Evolutionary conservation across 352 stramenopile genomes (phyloP).

Genomic region (Phytopythium vexans): DNA sequence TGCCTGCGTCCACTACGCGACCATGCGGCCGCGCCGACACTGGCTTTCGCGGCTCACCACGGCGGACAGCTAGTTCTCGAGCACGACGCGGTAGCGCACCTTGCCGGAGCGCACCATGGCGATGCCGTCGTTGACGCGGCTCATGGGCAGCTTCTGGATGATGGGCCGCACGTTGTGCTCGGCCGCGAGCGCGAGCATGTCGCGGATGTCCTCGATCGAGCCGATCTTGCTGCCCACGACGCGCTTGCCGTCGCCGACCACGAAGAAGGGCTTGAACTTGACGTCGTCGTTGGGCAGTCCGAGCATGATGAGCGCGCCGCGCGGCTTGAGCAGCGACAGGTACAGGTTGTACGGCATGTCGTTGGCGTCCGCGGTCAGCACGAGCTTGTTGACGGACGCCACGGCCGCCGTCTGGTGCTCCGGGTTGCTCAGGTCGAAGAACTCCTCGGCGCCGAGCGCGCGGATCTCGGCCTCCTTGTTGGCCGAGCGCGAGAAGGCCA

Average conservation of each 20-base stretch:
- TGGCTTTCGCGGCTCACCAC: not conserved
- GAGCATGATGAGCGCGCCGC: constrained; percentile 65
- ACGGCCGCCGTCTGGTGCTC: constrained; percentile 29
- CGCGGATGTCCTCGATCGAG: constrained; percentile 73
- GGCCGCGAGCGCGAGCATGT: constrained; percentile 83
- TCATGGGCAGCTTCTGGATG: constrained; percentile 43
- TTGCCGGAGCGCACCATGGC: constrained; percentile 31
- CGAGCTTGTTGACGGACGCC: constrained; percentile 58
- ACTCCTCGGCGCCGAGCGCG: constrained; percentile 41
- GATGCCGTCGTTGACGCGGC: constrained; percentile 37
- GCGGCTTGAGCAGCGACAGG: constrained; percentile 43
- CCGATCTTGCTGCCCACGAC: constrained; percentile 82
- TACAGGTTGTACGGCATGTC: constrained; percentile 52
- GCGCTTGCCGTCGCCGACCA: constrained; percentile 39
- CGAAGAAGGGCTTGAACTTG: constrained; percentile 41
- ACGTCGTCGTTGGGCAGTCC: constrained; percentile 63
- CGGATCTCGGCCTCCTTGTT: constrained; percentile 41
- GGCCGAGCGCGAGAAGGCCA: constrained; percentile 58
- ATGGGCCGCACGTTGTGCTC: constrained; percentile 56
- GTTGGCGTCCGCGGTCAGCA: constrained; percentile 66
- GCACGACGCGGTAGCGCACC: constrained; percentile 41
- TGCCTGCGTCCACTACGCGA: too few relatives aligned
- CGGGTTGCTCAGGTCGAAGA: constrained; percentile 51
- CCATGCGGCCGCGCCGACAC: too few relatives aligned
- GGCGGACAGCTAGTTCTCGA: constrained; percentile 29